Percentiles rank a stretch among this genome's conserved stretches.
phyloP scores from a whole-genome alignment of 352 stramenopile genomes.

The Pythium pyrilobum region DNA sequence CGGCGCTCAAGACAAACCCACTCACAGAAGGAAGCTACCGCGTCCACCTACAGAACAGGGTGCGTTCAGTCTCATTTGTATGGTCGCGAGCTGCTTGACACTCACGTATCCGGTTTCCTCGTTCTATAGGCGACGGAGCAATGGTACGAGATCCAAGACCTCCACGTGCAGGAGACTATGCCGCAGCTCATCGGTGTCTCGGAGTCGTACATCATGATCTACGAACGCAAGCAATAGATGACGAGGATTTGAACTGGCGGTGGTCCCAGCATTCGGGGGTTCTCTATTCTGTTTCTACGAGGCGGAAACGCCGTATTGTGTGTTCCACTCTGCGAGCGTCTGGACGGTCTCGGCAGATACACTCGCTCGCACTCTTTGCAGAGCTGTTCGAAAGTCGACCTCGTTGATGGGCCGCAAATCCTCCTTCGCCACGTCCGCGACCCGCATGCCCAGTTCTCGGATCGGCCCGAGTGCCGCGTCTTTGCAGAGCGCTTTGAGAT shows the following conservation, averaged over 20 bases:
- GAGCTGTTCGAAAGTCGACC: slow-evolving; percentile 49
- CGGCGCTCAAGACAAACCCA: slow-evolving; percentile 82
- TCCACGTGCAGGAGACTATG: slow-evolving; percentile 97
- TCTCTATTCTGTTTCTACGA: slow-evolving; percentile 4
- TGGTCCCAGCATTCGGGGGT: not conserved
- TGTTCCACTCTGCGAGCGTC: slow-evolving; percentile 59
- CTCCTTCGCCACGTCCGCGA: slow-evolving; percentile 51
- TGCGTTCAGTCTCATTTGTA: slow-evolving; percentile 16
- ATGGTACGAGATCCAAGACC: slow-evolving; percentile 99
- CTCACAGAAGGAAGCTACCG: slow-evolving; percentile 96
- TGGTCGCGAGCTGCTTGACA: not conserved
- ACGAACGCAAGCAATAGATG: slow-evolving; percentile 74
- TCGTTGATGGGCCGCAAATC: slow-evolving; percentile 58
- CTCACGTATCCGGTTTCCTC: not conserved
- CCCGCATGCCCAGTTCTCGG: slow-evolving; percentile 57
- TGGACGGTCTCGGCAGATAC: slow-evolving; percentile 57
- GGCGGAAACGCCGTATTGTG: slow-evolving; percentile 58
- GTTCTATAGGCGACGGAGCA: slow-evolving; percentile 82
- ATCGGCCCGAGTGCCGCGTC: slow-evolving; percentile 92
- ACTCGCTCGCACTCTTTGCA: slow-evolving; percentile 61
- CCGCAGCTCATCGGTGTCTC: slow-evolving; percentile 97
- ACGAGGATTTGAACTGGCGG: not conserved
- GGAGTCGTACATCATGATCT: slow-evolving; percentile 92
- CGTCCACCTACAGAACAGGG: slow-evolving; percentile 93
- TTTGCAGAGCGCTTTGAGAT: slow-evolving; percentile 92